Base-by-base conservation (phyloP, 2,329 filamentous ascomycete species). In the Ascochyta clinopodiicola region DNA sequence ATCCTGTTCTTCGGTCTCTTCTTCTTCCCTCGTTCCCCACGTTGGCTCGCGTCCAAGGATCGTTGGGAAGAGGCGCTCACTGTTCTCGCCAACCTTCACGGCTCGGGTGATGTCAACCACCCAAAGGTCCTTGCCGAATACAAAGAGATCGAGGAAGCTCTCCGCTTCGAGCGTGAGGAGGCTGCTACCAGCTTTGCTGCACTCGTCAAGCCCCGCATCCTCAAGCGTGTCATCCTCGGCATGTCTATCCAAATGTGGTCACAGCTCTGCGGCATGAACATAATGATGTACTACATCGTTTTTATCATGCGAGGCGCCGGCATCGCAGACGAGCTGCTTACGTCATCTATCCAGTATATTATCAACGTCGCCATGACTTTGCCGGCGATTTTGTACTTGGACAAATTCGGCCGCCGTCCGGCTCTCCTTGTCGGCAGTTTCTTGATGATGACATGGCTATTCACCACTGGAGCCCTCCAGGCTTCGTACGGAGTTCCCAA, bases 31-130 rank as follows among this genome's bases (percentile, higher is more conserved):
- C 62, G 68, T 39, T 88, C 81, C 44, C 89, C 89, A 0, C 82
- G 89, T 48, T 91, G 88, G 88, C 78, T 91, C 6, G 88, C 89
- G 5, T 82, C 82, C 15, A 82, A 88, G 63, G 88, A 88, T 59
- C 81, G 85, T 1, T 88, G 87, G 80, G 86, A 90, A 25, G 84
- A 90, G 67, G 85, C 85, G 78, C 86, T 81, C 37, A 67, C 77
- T 17, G 73, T 81, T 7, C 73, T 78, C 4, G 86, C 85, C 0
- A 68, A 77, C 21, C 77, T 89, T 1, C 87, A 89, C 61, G 86
- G 82, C 4, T 71, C 75, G 0, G 86, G 86, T 3, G 80, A 88
- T 53, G 56, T 77, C 2, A 80, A 82, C 49, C 79, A 87, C 56
- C 81, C 84, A 12, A 83, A 83, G 61, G 86, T 89, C 3, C 75